These are phyloP conservation scores for Trichoderma semiorbis DNA, from an alignment of 2,329 filamentous ascomycete species.

Conservation along the genomic window DNA sequence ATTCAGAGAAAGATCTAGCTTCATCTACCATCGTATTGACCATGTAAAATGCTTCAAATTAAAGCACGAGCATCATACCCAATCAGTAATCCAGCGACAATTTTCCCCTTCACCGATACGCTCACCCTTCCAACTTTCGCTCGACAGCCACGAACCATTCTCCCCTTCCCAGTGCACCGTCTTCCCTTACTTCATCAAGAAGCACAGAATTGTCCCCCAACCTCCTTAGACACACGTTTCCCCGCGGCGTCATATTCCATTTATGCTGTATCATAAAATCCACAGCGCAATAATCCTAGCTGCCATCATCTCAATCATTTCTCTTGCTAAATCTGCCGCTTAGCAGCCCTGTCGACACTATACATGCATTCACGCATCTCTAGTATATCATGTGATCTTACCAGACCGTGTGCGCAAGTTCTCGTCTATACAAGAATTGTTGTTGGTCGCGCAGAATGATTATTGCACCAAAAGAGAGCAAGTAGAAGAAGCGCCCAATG, in stretches of 20 bases:
- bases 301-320: not conserved
- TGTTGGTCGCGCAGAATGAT: not conserved
- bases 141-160: not conserved
- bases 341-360: not conserved
- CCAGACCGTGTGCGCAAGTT: not conserved
- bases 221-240: not conserved
- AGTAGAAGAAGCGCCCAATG: not conserved
- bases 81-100: not conserved
- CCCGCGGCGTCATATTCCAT: not conserved
- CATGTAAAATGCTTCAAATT: not conserved
- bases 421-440: not conserved
- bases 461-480: not conserved
- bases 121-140: not conserved
- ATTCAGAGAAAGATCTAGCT: not conserved
- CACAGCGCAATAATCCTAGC: not conserved
- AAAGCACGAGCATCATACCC: not conserved
- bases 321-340: not conserved
- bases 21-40: not conserved
- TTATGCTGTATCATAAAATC: not conserved
- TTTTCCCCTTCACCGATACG: not conserved
- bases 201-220: fast-evolving
- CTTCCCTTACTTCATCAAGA: not conserved
- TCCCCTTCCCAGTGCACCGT: not conserved
- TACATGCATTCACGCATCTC: not conserved
- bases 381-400: not conserved